Conservation (phyloP, 2,329 filamentous ascomycete genomes). For the Coniochaeta pulveracea region DNA sequence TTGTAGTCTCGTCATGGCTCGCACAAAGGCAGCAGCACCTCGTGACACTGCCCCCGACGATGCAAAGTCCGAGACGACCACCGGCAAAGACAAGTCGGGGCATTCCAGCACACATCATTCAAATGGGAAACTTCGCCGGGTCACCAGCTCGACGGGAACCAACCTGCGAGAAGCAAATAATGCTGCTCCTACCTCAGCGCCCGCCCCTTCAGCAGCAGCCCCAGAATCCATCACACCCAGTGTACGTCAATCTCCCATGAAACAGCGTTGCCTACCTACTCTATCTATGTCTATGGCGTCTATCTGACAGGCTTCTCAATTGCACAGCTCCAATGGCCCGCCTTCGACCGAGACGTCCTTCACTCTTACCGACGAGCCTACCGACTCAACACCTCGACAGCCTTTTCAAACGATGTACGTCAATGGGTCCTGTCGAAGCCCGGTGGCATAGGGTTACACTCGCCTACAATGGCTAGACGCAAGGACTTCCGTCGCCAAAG, state of each 20-base stretch:
- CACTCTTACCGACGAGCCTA: constrained; percentile 68
- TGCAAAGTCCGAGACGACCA: constrained; percentile 28
- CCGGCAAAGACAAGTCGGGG: constrained; percentile 32
- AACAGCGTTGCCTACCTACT: too few relatives aligned
- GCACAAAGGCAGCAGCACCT: too few relatives aligned
- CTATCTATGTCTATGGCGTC: too few relatives aligned
- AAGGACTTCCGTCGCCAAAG: constrained; percentile 54
- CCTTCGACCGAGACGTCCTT: constrained; percentile 55
- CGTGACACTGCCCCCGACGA: constrained; percentile 30
- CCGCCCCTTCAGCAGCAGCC: constrained; percentile 6
- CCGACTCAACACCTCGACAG: constrained; percentile 56
- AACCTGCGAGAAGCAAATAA: constrained; percentile 33
- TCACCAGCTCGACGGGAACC: constrained; percentile 38
- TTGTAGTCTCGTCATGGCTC: too few relatives aligned
- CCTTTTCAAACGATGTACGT: constrained; percentile 55
- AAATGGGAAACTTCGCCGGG: constrained; percentile 44
- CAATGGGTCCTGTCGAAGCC: constrained; percentile 50
- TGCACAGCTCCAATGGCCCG: constrained; percentile 50
- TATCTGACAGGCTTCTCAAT: neutral
- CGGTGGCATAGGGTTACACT: constrained; percentile 56
- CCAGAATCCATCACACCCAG: neutral
- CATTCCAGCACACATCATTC: constrained; percentile 21
- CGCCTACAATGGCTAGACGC: constrained; percentile 63
- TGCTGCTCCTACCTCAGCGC: constrained; percentile 17
- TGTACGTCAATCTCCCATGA: neutral